Evolutionary conservation across 2,329 filamentous ascomycete species (phyloP).

Genomic region (Colletotrichum lindemuthianum): DNA sequence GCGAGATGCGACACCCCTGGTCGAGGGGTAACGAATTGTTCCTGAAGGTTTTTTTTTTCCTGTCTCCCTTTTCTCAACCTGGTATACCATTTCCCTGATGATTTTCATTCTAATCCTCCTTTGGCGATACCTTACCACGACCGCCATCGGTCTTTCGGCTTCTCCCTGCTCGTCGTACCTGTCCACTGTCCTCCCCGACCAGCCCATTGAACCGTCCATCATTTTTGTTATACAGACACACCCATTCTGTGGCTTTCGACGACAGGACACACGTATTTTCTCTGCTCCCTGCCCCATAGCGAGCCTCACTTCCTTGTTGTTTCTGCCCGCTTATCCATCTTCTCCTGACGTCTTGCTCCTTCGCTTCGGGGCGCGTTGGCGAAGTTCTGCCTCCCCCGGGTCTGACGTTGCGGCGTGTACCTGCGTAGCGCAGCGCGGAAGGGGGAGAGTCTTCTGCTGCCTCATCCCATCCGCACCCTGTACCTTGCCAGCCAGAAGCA

Average conservation of each 20-base stretch:
- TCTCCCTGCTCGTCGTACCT: not conserved
- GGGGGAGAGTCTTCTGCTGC: not conserved
- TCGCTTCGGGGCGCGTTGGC: not conserved
- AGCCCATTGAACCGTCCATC: slow-evolving; percentile 10
- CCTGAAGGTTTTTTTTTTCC: slow-evolving; percentile 19
- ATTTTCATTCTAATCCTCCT: too few species aligned
- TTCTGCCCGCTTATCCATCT: slow-evolving; percentile 24
- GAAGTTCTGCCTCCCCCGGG: too few species aligned
- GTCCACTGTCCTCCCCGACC: not conserved
- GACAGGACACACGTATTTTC: slow-evolving; percentile 16
- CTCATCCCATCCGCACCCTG: not conserved
- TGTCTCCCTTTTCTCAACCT: not conserved
- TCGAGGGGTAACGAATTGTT: slow-evolving; percentile 9
- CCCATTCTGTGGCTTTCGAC: not conserved
- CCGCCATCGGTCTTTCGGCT: not conserved
- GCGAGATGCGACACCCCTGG: slow-evolving; percentile 1
- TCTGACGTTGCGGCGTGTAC: not conserved
- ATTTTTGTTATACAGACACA: slow-evolving; percentile 18
- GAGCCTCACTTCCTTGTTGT: slow-evolving; percentile 6
- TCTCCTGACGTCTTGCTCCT: not conserved
- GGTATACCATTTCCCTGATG: not conserved
- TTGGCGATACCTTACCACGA: too few species aligned
- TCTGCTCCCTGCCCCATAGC: not conserved
- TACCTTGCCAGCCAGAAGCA: too few species aligned
- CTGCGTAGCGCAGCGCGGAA: not conserved